phyloP scores from a whole-genome alignment of 1,284 basidiomycete species.

The Coniferiporia weirii region DNA sequence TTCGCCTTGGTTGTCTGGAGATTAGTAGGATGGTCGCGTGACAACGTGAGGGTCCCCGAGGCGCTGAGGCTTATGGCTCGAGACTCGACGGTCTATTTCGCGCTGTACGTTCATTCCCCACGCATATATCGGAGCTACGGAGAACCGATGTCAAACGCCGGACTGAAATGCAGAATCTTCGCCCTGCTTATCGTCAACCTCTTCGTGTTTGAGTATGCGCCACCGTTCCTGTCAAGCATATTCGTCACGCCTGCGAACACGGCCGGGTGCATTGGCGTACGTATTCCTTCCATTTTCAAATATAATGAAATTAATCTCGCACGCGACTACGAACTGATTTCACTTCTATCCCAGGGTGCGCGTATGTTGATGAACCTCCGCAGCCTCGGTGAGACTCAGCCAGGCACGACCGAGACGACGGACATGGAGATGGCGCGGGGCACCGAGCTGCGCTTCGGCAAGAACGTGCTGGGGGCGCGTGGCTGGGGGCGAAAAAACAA shows the following conservation, averaged over 20 bases:
- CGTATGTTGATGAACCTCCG: background rate
- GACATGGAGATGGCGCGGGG: background rate
- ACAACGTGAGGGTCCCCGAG: background rate
- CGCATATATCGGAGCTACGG: too few species aligned
- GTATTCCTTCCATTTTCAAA: background rate
- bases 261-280: background rate
- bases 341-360: background rate
- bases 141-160: background rate
- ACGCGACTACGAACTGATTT: background rate
- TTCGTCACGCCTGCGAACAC: slow-evolving; percentile 6
- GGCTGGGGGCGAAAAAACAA: too few species aligned
- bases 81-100: slow-evolving; percentile 1
- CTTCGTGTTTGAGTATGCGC: slow-evolving; percentile 12
- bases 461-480: too few species aligned
- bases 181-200: slow-evolving; percentile 12
- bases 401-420: background rate
- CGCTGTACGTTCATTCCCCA: background rate
- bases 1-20: slow-evolving; percentile 1
- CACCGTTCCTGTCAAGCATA: slow-evolving; percentile 7
- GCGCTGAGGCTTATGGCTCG: slow-evolving; percentile 5
- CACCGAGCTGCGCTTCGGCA: background rate
- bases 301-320: background rate
- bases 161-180: background rate
- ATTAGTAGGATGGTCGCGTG: background rate
- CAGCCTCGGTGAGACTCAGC: background rate